phyloP scores from a whole-genome alignment of 257 asterid genomes.

The Solanum corneliomulleri region DNA sequence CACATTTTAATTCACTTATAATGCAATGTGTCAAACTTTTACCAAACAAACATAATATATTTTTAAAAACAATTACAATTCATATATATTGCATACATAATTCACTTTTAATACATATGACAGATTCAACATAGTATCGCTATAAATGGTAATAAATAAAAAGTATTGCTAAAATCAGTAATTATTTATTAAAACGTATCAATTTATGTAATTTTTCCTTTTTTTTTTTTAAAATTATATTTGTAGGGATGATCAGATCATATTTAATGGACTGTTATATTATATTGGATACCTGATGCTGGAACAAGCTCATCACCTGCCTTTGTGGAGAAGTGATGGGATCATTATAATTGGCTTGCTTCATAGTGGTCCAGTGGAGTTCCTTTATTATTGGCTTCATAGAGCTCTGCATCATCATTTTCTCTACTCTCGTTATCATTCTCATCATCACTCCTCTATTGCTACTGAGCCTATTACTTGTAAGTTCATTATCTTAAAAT shows the following conservation, averaged over 20 bases:
- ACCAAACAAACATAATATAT: too few relatives aligned
- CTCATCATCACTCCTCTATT: slow-evolving; percentile 80
- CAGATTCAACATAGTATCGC: too few relatives aligned
- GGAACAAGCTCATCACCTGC: slow-evolving; percentile 13
- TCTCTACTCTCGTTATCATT: slow-evolving; percentile 75
- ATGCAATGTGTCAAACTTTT: too few relatives aligned
- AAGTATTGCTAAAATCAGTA: too few relatives aligned
- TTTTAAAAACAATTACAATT: too few relatives aligned
- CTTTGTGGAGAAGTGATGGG: slow-evolving; percentile 56
- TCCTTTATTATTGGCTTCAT: slow-evolving; percentile 69
- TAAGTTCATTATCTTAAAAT: slow-evolving; percentile 5
- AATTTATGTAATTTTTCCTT: too few relatives aligned
- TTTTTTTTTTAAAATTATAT: neutral
- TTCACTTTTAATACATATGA: too few relatives aligned
- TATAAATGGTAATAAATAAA: too few relatives aligned
- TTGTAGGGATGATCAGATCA: slow-evolving; percentile 75
- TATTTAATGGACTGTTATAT: slow-evolving; percentile 37
- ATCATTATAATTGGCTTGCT: slow-evolving; percentile 29
- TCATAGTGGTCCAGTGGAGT: slow-evolving; percentile 65
- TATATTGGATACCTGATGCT: slow-evolving; percentile 16
- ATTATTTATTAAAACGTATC: too few relatives aligned
- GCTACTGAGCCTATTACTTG: slow-evolving; percentile 74
- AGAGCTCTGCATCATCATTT: slow-evolving; percentile 70
- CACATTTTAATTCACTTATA: too few relatives aligned
- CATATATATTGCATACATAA: too few relatives aligned